phyloP scores from a whole-genome alignment of 768 basidiomycete species.

The Roridomyces roridus region DNA sequence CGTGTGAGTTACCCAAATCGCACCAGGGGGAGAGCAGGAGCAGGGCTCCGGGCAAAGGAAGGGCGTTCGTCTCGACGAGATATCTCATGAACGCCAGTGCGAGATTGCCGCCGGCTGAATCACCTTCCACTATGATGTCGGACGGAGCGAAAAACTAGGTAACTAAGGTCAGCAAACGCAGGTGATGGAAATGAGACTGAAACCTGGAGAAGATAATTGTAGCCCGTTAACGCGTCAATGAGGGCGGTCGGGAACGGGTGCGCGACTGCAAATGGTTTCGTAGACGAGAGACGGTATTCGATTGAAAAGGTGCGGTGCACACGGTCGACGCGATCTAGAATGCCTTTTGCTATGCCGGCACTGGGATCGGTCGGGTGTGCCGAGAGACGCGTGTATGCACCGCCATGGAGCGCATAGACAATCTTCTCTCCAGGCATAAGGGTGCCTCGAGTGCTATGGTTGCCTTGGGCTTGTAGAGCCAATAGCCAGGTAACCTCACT shows the following conservation, averaged over 20 bases:
- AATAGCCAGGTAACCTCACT: slow-evolving; percentile 60
- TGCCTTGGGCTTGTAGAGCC: slow-evolving; percentile 52
- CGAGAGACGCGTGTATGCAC: slow-evolving; percentile 58
- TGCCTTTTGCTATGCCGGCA: slow-evolving; percentile 49
- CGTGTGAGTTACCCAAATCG: slow-evolving; percentile 53
- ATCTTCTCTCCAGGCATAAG: slow-evolving; percentile 59
- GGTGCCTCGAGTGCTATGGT: slow-evolving; percentile 41
- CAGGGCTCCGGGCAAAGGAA: slow-evolving; percentile 57
- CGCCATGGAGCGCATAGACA: slow-evolving; percentile 69
- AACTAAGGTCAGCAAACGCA: no score
- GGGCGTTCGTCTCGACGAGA: slow-evolving; percentile 49
- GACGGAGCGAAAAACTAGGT: slow-evolving; percentile 54
- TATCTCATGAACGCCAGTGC: slow-evolving; percentile 67
- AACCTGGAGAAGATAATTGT: slow-evolving; percentile 73
- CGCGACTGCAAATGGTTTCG: slow-evolving; percentile 43
- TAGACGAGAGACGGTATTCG: slow-evolving; percentile 74
- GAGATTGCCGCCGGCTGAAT: slow-evolving; percentile 82
- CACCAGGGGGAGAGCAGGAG: slow-evolving; percentile 63
- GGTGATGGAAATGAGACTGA: no score
- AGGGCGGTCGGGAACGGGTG: slow-evolving; percentile 79
- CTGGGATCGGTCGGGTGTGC: slow-evolving; percentile 62
- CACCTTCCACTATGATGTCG: slow-evolving; percentile 72
- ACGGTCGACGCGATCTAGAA: slow-evolving; percentile 50
- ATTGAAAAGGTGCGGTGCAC: slow-evolving; percentile 61
- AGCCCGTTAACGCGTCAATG: slow-evolving; percentile 77